Percentiles rank a stretch among this genome's conserved stretches.
These are phyloP conservation scores for Cryptococcus maquisensis DNA, from an alignment of 1,284 basidiomycete species.

Conservation along the genomic window DNA sequence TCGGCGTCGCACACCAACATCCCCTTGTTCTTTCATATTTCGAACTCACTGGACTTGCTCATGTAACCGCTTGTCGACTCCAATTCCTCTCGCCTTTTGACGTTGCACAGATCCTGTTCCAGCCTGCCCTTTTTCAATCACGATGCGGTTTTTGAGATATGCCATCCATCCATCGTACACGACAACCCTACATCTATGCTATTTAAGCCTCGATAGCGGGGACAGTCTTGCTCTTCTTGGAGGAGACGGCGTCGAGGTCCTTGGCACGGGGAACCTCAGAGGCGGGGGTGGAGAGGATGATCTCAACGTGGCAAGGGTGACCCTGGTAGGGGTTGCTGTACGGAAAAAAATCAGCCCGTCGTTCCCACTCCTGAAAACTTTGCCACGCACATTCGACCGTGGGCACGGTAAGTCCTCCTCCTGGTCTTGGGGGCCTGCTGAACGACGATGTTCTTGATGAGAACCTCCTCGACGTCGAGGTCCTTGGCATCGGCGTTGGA, in stretches of 20 bases:
- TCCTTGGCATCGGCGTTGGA: slow-evolving; percentile 99
- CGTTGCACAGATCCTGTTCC: not conserved
- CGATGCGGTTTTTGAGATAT: slow-evolving; percentile 16
- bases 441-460: slow-evolving; percentile 96
- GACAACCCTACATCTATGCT: slow-evolving; percentile 15
- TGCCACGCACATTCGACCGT: slow-evolving; percentile 67
- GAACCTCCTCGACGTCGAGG: slow-evolving; percentile 84
- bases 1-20: too few species aligned
- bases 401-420: slow-evolving; percentile 98
- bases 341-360: not conserved
- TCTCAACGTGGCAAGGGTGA: slow-evolving; percentile 90
- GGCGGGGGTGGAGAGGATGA: slow-evolving; percentile 74
- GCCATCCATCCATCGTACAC: slow-evolving; percentile 42
- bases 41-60: too few species aligned
- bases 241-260: slow-evolving; percentile 59
- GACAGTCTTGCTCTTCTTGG: slow-evolving; percentile 48
- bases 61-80: too few species aligned
- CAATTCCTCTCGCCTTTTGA: too few species aligned
- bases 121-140: not conserved
- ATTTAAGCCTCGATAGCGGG: slow-evolving; percentile 50
- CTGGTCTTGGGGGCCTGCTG: slow-evolving; percentile 99
- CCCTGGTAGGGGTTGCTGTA: slow-evolving; percentile 75
- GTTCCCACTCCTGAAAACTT: slow-evolving; percentile 6
- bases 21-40: too few species aligned
- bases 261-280: slow-evolving; percentile 84